Evolutionary conservation across 495 filamentous ascomycete species (phyloP).

Genomic region (Xeromyces bisporus): DNA sequence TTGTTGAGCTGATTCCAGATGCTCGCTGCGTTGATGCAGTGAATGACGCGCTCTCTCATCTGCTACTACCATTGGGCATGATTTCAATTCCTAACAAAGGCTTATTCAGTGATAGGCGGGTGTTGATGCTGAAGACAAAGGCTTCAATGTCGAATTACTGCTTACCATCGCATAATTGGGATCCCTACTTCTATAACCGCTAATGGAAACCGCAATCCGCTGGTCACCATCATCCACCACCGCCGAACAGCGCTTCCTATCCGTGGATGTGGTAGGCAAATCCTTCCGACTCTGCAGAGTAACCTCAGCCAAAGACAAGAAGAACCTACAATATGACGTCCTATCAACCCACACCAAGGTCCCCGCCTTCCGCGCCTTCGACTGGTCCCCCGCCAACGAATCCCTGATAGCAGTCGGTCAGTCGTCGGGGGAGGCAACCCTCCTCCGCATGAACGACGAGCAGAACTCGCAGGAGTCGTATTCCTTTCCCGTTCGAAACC

Average conservation of each 20-base stretch:
- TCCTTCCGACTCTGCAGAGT: constrained; percentile 66
- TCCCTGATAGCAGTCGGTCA: constrained; percentile 74
- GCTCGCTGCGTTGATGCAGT: too few species aligned
- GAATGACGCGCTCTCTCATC: too few species aligned
- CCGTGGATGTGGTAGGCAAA: constrained; percentile 67
- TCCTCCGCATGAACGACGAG: constrained; percentile 56
- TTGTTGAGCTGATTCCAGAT: too few species aligned
- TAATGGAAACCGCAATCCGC: constrained; percentile 57
- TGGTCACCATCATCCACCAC: constrained; percentile 73
- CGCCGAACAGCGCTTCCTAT: constrained; percentile 53
- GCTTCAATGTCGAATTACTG: too few species aligned
- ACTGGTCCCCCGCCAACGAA: constrained; percentile 74
- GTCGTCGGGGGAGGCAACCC: constrained; percentile 64
- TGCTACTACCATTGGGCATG: too few species aligned
- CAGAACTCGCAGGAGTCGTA: constrained; percentile 36
- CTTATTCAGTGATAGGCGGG: too few species aligned
- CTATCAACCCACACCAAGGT: constrained; percentile 61
- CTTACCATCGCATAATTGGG: too few species aligned
- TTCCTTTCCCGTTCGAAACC: constrained; percentile 66
- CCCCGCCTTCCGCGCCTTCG: constrained; percentile 77
- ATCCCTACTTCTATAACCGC: too few species aligned
- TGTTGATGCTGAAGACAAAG: too few species aligned
- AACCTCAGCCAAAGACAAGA: constrained; percentile 37
- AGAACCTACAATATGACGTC: constrained; percentile 48
- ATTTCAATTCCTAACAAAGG: too few species aligned